A percentile compares a stretch with the other conserved stretches of the same genome.
These are phyloP conservation scores for Naganishia onofrii DNA, from an alignment of 768 basidiomycete genomes.

Conservation along the genomic window DNA sequence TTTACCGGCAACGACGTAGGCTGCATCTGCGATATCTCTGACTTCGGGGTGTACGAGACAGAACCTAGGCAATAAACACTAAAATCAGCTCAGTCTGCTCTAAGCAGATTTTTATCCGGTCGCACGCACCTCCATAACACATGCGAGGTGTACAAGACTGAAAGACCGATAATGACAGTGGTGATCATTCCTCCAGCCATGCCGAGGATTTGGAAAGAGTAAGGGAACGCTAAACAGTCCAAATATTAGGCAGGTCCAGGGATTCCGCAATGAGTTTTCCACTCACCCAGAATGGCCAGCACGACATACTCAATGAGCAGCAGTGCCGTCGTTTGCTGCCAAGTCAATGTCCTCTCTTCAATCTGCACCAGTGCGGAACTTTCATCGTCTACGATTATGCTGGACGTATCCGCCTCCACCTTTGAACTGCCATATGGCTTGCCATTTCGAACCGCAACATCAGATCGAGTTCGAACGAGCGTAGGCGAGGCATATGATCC, in stretches of 20 bases:
- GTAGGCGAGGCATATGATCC: constrained; percentile 15
- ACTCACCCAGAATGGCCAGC: constrained; percentile 34
- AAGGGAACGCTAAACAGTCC: constrained; percentile 35
- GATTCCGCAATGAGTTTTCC: not conserved
- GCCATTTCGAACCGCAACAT: not conserved
- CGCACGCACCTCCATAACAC: constrained; percentile 35
- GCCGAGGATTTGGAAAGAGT: constrained; percentile 34
- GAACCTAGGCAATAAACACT: constrained; percentile 18
- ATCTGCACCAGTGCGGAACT: constrained; percentile 29
- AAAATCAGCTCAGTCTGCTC: not conserved
- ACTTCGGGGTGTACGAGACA: constrained; percentile 31
- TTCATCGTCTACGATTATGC: constrained; percentile 21
- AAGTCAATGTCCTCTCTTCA: constrained; percentile 28
- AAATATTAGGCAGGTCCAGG: not conserved
- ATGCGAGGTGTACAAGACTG: constrained; percentile 36
- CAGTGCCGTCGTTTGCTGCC: constrained; percentile 28
- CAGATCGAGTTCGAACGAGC: constrained; percentile 10
- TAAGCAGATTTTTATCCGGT: not conserved
- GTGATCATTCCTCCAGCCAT: constrained; percentile 37
- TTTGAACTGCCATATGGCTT: not conserved
- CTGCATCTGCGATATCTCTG: constrained; percentile 38
- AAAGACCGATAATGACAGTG: constrained; percentile 33
- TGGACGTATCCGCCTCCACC: constrained; percentile 1
- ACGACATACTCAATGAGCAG: constrained; percentile 38
- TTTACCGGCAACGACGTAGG: constrained; percentile 33